phyloP scores from a whole-genome alignment of 2,329 filamentous ascomycete species.

The Neonectria neomacrospora region DNA sequence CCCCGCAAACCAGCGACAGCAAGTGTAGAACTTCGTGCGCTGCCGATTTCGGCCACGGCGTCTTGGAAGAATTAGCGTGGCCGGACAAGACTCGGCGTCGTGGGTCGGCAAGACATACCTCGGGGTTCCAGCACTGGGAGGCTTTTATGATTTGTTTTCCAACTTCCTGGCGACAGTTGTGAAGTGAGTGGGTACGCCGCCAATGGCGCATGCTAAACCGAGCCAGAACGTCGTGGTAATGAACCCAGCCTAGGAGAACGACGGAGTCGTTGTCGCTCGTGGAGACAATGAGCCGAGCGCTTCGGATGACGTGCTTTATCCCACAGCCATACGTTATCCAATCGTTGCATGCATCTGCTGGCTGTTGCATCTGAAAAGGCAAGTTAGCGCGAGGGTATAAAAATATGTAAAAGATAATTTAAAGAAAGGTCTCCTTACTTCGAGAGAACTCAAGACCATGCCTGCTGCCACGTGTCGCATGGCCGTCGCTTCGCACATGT shows the following conservation, averaged over 20 bases:
- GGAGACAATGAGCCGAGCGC: background rate
- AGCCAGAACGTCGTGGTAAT: slow-evolving; percentile 16
- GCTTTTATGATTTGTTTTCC: background rate
- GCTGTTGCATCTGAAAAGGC: background rate
- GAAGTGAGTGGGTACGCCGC: background rate
- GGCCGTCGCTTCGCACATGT: background rate
- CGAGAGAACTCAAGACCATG: background rate
- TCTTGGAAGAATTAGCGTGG: background rate
- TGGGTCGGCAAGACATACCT: background rate
- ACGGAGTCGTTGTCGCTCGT: background rate
- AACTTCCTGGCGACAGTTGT: background rate
- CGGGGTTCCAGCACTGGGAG: background rate
- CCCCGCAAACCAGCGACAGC: background rate
- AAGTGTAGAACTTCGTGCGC: background rate
- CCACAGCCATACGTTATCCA: background rate
- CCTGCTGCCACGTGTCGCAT: background rate
- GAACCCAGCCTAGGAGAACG: slow-evolving; percentile 15
- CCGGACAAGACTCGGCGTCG: too few relatives aligned
- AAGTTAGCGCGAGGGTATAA: background rate
- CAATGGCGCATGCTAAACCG: slow-evolving; percentile 7
- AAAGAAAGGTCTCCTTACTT: background rate
- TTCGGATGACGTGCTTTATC: background rate
- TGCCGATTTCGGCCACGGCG: background rate
- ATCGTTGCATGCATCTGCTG: background rate
- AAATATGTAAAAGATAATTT: too few relatives aligned